Evolutionary conservation across 1,139 yeast species (phyloP).

Genomic region (Kurtzmaniella quercitrusa): DNA sequence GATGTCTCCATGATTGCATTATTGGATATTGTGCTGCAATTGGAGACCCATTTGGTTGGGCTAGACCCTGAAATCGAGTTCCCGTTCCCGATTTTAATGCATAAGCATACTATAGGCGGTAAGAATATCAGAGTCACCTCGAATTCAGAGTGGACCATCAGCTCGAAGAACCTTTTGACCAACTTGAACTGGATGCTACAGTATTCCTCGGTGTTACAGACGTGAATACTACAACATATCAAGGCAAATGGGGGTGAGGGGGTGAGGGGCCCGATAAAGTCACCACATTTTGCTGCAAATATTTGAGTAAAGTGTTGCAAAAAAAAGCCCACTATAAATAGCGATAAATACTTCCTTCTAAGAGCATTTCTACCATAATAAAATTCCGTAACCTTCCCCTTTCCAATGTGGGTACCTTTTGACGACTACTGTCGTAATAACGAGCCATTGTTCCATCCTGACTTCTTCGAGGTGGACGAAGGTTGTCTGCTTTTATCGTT

Average conservation of each 20-base stretch:
- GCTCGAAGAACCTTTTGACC: constrained; percentile 77
- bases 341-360: not conserved
- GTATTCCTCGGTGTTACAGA: constrained; percentile 31
- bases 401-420: constrained; percentile 1
- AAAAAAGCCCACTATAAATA: not conserved
- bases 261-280: not conserved
- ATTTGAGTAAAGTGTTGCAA: not conserved
- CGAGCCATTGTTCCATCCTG: not conserved
- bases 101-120: constrained; percentile 69
- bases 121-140: constrained; percentile 69
- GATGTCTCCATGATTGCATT: constrained; percentile 78
- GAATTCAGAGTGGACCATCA: constrained; percentile 84
- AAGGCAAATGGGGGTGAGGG: too few species aligned
- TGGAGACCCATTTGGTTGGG: constrained; percentile 45
- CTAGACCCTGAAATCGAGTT: constrained; percentile 58
- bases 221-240: not conserved
- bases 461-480: not conserved
- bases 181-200: constrained; percentile 57
- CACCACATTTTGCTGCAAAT: not conserved
- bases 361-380: not conserved
- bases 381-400: not conserved
- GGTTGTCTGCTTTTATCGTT: not conserved
- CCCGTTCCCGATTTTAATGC: constrained; percentile 56
- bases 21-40: constrained; percentile 55
- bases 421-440: not conserved